Evolutionary conservation across 768 basidiomycete genomes (phyloP).

Genomic region (Lentinula sp.): DNA sequence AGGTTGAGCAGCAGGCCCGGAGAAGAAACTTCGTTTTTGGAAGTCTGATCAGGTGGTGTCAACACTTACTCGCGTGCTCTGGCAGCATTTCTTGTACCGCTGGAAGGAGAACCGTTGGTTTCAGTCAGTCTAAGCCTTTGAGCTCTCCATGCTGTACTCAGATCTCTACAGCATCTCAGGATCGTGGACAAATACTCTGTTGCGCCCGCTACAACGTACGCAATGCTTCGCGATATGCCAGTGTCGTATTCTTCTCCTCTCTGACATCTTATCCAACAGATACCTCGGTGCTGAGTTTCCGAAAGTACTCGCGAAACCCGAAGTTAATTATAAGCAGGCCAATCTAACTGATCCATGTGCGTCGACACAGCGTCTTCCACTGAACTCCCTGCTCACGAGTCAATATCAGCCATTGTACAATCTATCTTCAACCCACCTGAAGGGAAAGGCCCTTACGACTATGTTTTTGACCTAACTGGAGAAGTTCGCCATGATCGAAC

Average conservation of each 20-base stretch:
- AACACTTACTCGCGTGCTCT: conserved; percentile 76
- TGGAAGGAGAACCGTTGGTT: conserved; percentile 63
- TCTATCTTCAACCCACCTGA: conserved; percentile 67
- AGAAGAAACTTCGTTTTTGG: too few species aligned
- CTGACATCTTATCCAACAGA: conserved; percentile 28
- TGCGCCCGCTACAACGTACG: conserved; percentile 67
- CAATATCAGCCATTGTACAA: conserved; percentile 52
- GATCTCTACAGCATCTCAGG: conserved; percentile 46
- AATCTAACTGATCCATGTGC: conserved; percentile 71
- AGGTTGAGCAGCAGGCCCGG: too few species aligned
- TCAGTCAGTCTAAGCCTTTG: conserved; percentile 42
- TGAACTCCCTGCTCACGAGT: conserved; percentile 11
- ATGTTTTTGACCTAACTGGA: conserved; percentile 84
- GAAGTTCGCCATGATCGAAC: conserved; percentile 71
- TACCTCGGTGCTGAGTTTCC: conserved; percentile 78
- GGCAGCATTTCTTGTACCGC: conserved; percentile 59
- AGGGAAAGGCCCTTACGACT: conserved; percentile 63
- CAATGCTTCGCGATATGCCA: conserved; percentile 14
- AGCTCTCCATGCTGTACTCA: background rate
- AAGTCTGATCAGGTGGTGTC: conserved; percentile 84
- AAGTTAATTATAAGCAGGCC: conserved; percentile 76
- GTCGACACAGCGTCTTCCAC: conserved; percentile 17
- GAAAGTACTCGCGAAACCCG: conserved; percentile 55
- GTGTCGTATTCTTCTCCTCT: conserved; percentile 12
- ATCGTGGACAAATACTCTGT: conserved; percentile 76